Conservation (phyloP, 2,329 filamentous ascomycete genomes). For the Fusarium buharicum region DNA sequence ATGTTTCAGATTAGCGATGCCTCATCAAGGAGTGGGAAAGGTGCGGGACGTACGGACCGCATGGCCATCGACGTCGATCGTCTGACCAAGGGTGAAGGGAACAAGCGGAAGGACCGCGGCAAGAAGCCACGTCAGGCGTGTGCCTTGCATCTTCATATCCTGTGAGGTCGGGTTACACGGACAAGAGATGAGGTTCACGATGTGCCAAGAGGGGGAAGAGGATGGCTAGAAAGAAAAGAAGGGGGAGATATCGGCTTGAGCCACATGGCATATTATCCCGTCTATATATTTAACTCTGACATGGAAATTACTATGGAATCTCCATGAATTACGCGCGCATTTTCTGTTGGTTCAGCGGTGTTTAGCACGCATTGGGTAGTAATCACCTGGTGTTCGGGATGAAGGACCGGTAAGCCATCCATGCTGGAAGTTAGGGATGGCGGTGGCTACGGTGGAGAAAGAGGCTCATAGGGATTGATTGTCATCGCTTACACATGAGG, state of each 20-base stretch:
- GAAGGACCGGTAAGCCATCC: constrained; percentile 18
- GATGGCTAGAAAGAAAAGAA: constrained; percentile 2
- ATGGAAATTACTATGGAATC: neutral
- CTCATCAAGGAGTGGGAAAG: neutral
- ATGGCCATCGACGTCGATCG: constrained; percentile 36
- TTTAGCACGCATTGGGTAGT: constrained; percentile 27
- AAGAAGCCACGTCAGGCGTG: constrained; percentile 29
- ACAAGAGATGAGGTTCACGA: neutral
- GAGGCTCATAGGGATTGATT: neutral
- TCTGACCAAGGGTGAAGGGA: constrained; percentile 30
- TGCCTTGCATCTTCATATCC: constrained; percentile 17
- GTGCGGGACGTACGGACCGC: constrained; percentile 30
- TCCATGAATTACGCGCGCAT: neutral
- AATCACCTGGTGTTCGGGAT: constrained; percentile 18
- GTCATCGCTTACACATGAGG: neutral
- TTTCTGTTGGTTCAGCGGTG: constrained; percentile 13
- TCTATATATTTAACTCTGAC: constrained; percentile 29
- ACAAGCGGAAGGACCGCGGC: constrained; percentile 15
- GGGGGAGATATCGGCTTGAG: constrained; percentile 14
- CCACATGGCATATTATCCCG: constrained; percentile 26
- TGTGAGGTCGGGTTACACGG: constrained; percentile 16
- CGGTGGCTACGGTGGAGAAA: constrained; percentile 13
- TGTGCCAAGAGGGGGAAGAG: constrained; percentile 18
- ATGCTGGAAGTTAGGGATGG: constrained; percentile 11
- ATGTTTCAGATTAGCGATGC: constrained; percentile 32